Percentiles rank a stretch among this genome's conserved stretches.
phyloP scores from a whole-genome alignment of 768 basidiomycete genomes.

The Asterophora lycoperdoides region DNA sequence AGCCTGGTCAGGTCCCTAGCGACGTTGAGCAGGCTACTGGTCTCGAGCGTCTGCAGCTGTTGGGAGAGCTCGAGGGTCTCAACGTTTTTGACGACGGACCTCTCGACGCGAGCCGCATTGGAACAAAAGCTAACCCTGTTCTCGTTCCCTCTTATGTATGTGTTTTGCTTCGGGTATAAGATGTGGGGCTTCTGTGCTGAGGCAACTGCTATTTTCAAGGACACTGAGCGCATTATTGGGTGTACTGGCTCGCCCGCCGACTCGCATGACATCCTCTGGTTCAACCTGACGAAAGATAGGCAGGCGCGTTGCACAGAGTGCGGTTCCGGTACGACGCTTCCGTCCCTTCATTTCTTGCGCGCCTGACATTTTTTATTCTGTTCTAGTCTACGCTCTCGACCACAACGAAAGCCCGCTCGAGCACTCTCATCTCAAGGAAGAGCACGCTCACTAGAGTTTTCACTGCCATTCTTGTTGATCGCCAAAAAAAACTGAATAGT shows the following conservation, averaged over 20 bases:
- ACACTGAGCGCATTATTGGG: slow-evolving; percentile 79
- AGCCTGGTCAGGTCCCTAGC: slow-evolving; percentile 72
- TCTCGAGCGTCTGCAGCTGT: slow-evolving; percentile 90
- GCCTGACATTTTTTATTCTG: neutral
- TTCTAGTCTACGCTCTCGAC: slow-evolving; percentile 68
- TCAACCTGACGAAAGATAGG: slow-evolving; percentile 61
- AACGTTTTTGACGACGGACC: slow-evolving; percentile 88
- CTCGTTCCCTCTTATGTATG: slow-evolving; percentile 83
- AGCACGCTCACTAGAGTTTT: slow-evolving; percentile 8
- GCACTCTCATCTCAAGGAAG: slow-evolving; percentile 3
- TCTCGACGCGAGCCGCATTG: slow-evolving; percentile 78
- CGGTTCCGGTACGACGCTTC: slow-evolving; percentile 68
- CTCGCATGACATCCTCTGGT: slow-evolving; percentile 92
- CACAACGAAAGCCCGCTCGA: slow-evolving; percentile 24
- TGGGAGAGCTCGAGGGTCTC: slow-evolving; percentile 84
- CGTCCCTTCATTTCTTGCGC: neutral
- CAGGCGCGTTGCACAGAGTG: slow-evolving; percentile 87
- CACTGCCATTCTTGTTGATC: neutral
- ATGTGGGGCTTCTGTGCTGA: neutral
- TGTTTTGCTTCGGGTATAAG: slow-evolving; percentile 5
- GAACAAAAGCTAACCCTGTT: slow-evolving; percentile 85
- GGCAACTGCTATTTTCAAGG: slow-evolving; percentile 42
- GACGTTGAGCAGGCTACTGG: slow-evolving; percentile 92
- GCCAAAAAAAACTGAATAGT: neutral
- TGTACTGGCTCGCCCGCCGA: slow-evolving; percentile 95